Percentiles rank a stretch among this genome's conserved stretches.
phyloP scores from a whole-genome alignment of 306 rosid genomes.

The Cicer pinnatifidum region DNA sequence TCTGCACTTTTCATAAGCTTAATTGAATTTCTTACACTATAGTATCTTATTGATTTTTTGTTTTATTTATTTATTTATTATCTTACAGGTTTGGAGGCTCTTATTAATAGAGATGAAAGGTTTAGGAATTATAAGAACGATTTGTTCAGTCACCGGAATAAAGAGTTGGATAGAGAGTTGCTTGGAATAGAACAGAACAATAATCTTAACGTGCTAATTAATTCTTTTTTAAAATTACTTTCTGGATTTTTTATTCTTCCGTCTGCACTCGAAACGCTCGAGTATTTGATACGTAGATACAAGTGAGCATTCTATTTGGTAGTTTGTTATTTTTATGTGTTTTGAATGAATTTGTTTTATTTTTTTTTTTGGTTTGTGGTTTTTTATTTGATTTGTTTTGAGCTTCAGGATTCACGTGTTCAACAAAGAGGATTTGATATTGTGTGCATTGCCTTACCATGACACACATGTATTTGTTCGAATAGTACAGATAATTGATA shows the following conservation, averaged over 20 bases:
- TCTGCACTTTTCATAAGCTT: not conserved
- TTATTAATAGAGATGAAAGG: conserved; percentile 62
- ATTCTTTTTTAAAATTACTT: conserved; percentile 66
- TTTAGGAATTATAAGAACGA: conserved; percentile 67
- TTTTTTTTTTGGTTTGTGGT: not conserved
- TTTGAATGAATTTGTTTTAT: not conserved
- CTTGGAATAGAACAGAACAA: conserved; percentile 68
- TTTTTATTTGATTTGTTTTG: conserved; percentile 36
- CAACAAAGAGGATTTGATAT: conserved; percentile 72
- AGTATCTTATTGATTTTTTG: not conserved
- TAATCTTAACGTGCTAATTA: conserved; percentile 58
- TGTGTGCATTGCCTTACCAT: conserved; percentile 86
- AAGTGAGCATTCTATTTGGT: conserved; percentile 58
- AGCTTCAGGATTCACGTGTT: conserved; percentile 73
- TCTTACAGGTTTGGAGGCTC: conserved; percentile 75
- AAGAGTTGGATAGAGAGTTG: conserved; percentile 81
- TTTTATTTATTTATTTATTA: conserved; percentile 8
- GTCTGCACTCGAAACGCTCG: conserved; percentile 74
- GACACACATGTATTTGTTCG: conserved; percentile 85
- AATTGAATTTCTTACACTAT: not conserved
- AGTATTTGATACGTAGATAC: conserved; percentile 84
- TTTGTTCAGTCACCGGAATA: conserved; percentile 69
- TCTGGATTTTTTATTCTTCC: conserved; percentile 66
- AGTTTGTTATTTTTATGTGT: not conserved
- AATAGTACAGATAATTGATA: conserved; percentile 67